Evolutionary conservation across 2,329 filamentous ascomycete genomes (phyloP).

Genomic region (Pseudogymnoascus sp.): DNA sequence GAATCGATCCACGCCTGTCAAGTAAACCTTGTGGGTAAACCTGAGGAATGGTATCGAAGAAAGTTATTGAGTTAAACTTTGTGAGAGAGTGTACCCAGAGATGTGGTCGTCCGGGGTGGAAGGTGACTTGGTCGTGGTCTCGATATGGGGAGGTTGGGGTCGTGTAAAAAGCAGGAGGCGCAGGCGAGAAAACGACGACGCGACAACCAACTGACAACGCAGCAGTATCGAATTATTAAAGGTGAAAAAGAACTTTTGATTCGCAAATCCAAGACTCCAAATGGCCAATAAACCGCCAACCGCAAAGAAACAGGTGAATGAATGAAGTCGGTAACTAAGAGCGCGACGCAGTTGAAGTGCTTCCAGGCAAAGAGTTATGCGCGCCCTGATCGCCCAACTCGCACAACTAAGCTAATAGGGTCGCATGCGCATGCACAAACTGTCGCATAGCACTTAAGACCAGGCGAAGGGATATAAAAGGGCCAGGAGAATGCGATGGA

Average conservation of each 20-base stretch:
- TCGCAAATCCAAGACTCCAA: slow-evolving; percentile 8
- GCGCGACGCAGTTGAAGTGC: background rate
- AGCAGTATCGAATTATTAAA: slow-evolving; percentile 5
- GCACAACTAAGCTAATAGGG: slow-evolving; percentile 1
- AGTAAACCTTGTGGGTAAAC: slow-evolving; percentile 8
- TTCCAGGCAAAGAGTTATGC: background rate
- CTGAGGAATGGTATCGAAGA: background rate
- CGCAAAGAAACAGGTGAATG: background rate
- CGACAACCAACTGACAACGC: slow-evolving; percentile 1
- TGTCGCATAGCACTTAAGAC: slow-evolving; percentile 5
- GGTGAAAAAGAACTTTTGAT: background rate
- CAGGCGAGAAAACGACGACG: slow-evolving; percentile 11
- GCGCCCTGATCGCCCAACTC: background rate
- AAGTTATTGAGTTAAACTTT: slow-evolving; percentile 9
- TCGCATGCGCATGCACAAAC: slow-evolving; percentile 6
- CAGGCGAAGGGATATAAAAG: background rate
- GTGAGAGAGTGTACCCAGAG: slow-evolving; percentile 9
- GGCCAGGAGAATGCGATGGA: background rate
- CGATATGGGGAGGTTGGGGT: slow-evolving; percentile 12
- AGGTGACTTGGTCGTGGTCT: background rate
- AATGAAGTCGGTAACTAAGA: background rate
- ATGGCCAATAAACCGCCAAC: slow-evolving; percentile 8
- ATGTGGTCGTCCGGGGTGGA: slow-evolving; percentile 8
- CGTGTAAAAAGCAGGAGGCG: slow-evolving; percentile 13
- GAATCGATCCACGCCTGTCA: background rate